Base-by-base conservation (phyloP, 192 early-diverging fungal genomes). In the Podila clonocystis region DNA sequence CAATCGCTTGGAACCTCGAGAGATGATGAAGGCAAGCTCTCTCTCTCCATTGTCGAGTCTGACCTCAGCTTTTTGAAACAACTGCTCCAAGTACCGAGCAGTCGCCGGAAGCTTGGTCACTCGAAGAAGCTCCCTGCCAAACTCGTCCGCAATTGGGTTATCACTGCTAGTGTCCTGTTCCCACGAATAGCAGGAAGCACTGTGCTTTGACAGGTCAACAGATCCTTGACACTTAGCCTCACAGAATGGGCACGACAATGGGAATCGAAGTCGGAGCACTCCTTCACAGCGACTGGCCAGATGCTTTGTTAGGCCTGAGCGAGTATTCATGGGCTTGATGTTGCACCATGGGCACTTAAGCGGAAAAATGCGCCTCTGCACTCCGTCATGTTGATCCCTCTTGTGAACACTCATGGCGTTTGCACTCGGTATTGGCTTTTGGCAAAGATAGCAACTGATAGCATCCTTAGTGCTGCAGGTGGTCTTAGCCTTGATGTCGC, bases 11-110 rank as follows among this genome's bases (percentile, higher is more conserved):
- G 57, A 59, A 15, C 22, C 26, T 30, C 67, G 8, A 28, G 38
- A 20, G 11, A 68, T 58, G 55, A 68, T 57, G 22, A 68, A 50
- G 8, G 36, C 66, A 30, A 59, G 26, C n/a, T 45, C 55, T 38
- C 52, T 68, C 57, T 30, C 9, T 50, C 66, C 57, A 19, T 57
- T 50, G 13, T 30, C 50, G 22, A 58, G 66, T 22, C 55, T 68
- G 12, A 68, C 9, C 26, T 68, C 66, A 26, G 66, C 66, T 13
- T 50, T 30, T 9, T 59, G 57, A 50, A 68, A 68, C 66, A 68
- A 5, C 22, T 55, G 66, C 52, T 26, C 26, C 20, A 28, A 22
- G 9, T 41, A 55, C 9, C 22, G 55, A 50, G 55, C 9, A 33
- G 66, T 59, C n/a, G 26, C 57, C 34, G 36, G 34, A 26, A 29